A percentile compares a stretch with the other conserved stretches of the same genome.
phyloP scores from a whole-genome alignment of 352 stramenopile species.

The Blastocystis sp. region DNA sequence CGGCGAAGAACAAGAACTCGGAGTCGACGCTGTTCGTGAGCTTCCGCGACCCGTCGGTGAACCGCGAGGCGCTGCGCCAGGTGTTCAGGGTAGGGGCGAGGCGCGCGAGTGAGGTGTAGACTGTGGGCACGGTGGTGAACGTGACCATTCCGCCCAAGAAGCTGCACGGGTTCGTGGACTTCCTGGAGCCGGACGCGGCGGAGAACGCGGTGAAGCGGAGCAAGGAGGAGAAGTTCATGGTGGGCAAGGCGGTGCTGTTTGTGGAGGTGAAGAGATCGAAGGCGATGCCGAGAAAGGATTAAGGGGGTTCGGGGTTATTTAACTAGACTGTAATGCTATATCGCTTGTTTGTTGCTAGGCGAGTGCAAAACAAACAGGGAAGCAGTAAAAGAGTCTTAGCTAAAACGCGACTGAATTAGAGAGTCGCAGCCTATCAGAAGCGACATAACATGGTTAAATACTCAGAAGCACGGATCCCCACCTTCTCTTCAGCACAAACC shows the following conservation, averaged over 20 bases:
- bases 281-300: constrained; percentile 6
- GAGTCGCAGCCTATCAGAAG: too few species aligned
- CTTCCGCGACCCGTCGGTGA: constrained; percentile 29
- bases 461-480: too few species aligned
- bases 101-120: not conserved
- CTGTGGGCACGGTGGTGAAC: constrained; percentile 31
- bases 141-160: not conserved
- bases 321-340: constrained; percentile 23
- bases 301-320: constrained; percentile 40
- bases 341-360: not conserved
- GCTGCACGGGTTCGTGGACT: constrained; percentile 39
- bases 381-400: too few species aligned
- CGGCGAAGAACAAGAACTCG: not conserved
- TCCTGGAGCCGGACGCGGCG: not conserved
- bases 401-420: too few species aligned
- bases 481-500: too few species aligned
- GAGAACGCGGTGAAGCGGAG: constrained; percentile 4
- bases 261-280: constrained; percentile 35
- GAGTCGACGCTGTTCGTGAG: constrained; percentile 15
- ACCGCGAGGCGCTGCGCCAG: constrained; percentile 15
- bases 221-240: constrained; percentile 1
- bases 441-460: too few species aligned
- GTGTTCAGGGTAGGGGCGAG: constrained; percentile 39
- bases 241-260: constrained; percentile 22
- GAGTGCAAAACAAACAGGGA: not conserved